Percentiles rank a stretch among this genome's conserved stretches.
These are phyloP conservation scores for Penicillium polonicum DNA, from an alignment of 2,329 filamentous ascomycete species.

Conservation along the genomic window DNA sequence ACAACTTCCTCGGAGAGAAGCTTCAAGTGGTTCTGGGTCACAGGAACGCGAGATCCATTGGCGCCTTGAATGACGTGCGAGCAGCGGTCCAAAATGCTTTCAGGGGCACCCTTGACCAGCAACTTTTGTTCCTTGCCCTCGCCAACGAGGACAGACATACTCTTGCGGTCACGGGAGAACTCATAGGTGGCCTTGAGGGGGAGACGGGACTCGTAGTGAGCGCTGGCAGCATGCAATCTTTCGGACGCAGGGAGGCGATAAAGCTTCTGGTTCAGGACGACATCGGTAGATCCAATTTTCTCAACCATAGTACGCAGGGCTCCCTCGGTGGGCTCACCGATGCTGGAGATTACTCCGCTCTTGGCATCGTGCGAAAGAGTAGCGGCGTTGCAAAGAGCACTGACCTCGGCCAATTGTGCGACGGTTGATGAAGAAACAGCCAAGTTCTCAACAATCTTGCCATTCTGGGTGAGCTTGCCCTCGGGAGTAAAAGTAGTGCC, in stretches of 20 bases:
- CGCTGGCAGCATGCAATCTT: slow-evolving; percentile 76
- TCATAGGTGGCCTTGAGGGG: slow-evolving; percentile 84
- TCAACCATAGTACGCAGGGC: slow-evolving; percentile 87
- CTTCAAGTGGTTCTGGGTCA: slow-evolving; percentile 67
- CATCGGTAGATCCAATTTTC: slow-evolving; percentile 84
- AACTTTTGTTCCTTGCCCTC: slow-evolving; percentile 71
- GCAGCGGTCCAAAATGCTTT: slow-evolving; percentile 91
- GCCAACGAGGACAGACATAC: slow-evolving; percentile 93
- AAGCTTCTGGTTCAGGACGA: slow-evolving; percentile 55
- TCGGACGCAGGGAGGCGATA: slow-evolving; percentile 53
- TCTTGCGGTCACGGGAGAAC: slow-evolving; percentile 97
- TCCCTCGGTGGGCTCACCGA: slow-evolving; percentile 95
- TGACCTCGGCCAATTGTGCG: slow-evolving; percentile 69
- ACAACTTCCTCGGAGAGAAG: slow-evolving; percentile 77
- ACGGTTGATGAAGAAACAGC: slow-evolving; percentile 72
- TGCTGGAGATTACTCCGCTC: slow-evolving; percentile 70
- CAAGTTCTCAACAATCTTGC: slow-evolving; percentile 67
- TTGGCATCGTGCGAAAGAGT: slow-evolving; percentile 78
- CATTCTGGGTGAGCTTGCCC: slow-evolving; percentile 68
- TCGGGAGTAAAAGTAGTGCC: slow-evolving; percentile 89
- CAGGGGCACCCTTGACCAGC: slow-evolving; percentile 93
- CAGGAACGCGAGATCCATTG: slow-evolving; percentile 71
- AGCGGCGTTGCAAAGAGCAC: slow-evolving; percentile 84
- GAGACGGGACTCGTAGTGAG: slow-evolving; percentile 74
- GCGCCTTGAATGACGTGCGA: slow-evolving; percentile 75